Base-by-base conservation (phyloP, 495 filamentous ascomycete species). In the Daldinia childiae region DNA sequence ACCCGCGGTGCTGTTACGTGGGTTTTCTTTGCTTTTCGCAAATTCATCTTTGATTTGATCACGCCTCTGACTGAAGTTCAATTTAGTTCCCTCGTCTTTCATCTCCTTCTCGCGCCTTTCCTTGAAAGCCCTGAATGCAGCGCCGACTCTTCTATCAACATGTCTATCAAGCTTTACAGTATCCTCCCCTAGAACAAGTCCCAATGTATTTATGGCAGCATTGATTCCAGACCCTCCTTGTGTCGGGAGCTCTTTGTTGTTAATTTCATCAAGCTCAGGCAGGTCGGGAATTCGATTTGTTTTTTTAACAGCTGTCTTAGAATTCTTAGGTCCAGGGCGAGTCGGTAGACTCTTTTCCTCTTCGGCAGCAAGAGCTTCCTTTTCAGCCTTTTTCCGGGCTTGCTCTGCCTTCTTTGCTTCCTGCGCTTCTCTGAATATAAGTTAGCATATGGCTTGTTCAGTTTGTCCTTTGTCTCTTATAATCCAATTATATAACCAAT, bases 21-120 rank as follows among this genome's bases (percentile, higher is more conserved):
- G 95, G 77, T 98, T 98, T 77, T 98, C 95, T 4, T 90, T 88
- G 76, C 90, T 90, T 82, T 92, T 95, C 79, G 94, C 88, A 78
- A 97, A 99, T 82, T 98, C 96, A 83, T 95, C 94, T 69, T 83
- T 77, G 55, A 95, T 90, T 64, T 88, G 80, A 69, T 95, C 91
- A 51, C 91, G 86, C 79, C 91, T 90, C 88, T 97, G 92, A 73
- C 94, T 86, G 64, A 90, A 84, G 52, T 8, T 32, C 7, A 32
- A 9, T 32, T 29, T 3, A 27, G 74, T 85, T 21, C 84, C 84
- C 78, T 98, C 96, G 62, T 87, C 81, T 64, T 93, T 90, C 82
- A 98, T 89, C 84, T 98, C 94, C 3, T 89, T 36, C 30, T 34
- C 7, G 8, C 30, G 30, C 30, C 7, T 32, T 32, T 32, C 30